These are phyloP conservation scores for Beauveria medogensis DNA, from an alignment of 2,329 filamentous ascomycete genomes.

Conservation along the genomic window DNA sequence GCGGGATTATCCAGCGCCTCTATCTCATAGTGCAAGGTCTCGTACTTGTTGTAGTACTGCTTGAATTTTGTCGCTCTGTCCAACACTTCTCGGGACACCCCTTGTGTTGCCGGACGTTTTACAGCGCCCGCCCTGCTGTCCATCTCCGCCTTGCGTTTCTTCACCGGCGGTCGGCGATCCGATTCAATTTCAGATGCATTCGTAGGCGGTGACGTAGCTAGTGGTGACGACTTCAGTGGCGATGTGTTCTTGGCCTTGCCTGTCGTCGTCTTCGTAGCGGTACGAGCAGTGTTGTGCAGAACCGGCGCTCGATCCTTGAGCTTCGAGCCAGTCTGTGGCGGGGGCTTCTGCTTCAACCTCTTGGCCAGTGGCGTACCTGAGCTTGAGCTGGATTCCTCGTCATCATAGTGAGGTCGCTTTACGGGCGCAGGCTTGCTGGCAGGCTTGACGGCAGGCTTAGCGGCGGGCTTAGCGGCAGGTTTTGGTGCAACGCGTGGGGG, in stretches of 20 bases:
- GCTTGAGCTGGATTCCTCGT: constrained; percentile 52
- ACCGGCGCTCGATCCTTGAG: constrained; percentile 18
- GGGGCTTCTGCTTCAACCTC: constrained; percentile 44
- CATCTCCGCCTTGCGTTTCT: constrained; percentile 37
- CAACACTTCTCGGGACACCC: constrained; percentile 35
- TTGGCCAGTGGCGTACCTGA: constrained; percentile 51
- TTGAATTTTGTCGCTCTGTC: constrained; percentile 49
- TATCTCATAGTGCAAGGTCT: constrained; percentile 48
- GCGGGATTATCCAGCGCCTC: constrained; percentile 41
- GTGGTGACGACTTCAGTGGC: constrained; percentile 54
- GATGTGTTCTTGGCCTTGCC: constrained; percentile 45
- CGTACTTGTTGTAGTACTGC: constrained; percentile 47
- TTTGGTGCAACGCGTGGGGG: constrained; percentile 18
- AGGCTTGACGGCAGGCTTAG: constrained; percentile 5
- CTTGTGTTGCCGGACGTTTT: constrained; percentile 25
- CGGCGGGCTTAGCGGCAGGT: constrained; percentile 15
- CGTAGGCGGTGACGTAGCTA: constrained; percentile 57
- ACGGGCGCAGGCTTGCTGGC: constrained; percentile 22
- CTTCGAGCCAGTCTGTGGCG: constrained; percentile 23
- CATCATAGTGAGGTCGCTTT: constrained; percentile 46
- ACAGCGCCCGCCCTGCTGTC: constrained; percentile 16
- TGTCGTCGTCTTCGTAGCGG: neutral
- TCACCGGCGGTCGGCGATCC: constrained; percentile 20
- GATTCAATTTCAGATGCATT: constrained; percentile 56
- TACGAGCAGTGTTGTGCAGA: neutral